Percentiles rank a stretch among this genome's conserved stretches.
phyloP scores from a whole-genome alignment of 805 yeast species.

The Candida ficus region DNA sequence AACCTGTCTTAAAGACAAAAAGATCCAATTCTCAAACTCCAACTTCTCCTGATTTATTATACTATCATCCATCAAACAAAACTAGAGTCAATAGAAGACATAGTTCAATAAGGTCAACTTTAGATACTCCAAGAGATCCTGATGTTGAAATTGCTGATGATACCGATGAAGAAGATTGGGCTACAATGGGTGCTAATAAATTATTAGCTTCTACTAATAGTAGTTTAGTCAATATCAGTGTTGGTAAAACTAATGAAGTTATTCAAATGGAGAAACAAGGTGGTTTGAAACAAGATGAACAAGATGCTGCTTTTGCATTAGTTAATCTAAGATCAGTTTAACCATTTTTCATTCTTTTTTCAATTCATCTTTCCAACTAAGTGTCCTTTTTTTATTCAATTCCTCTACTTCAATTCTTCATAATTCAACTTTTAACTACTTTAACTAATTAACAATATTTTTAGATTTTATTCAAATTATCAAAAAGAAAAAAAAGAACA shows the following conservation, averaged over 20 bases:
- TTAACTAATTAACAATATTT: no score
- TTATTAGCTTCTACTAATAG: constrained; percentile 35
- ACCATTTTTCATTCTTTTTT: background rate
- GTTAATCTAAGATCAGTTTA: constrained; percentile 44
- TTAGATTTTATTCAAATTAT: no score
- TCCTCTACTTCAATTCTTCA: no score
- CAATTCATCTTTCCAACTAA: background rate
- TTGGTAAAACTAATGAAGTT: constrained; percentile 7
- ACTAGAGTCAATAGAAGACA: constrained; percentile 21
- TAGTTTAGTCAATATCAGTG: constrained; percentile 3
- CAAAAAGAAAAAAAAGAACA: no score
- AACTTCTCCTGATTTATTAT: constrained; percentile 27
- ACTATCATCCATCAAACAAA: constrained; percentile 9
- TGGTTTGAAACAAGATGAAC: constrained; percentile 29
- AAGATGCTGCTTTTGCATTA: constrained; percentile 60
- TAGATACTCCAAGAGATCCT: constrained; percentile 26
- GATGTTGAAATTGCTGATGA: constrained; percentile 32
- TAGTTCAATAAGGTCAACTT: constrained; percentile 35
- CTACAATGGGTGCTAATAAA: constrained; percentile 74
- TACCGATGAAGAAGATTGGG: constrained; percentile 98
- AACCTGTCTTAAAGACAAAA: constrained; percentile 19
- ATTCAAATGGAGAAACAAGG: constrained; percentile 10
- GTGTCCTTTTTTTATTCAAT: background rate
- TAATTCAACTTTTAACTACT: no score
- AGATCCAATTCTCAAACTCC: constrained; percentile 34